Conservation (phyloP, 768 basidiomycete genomes). For the Podaxis pistillaris region DNA sequence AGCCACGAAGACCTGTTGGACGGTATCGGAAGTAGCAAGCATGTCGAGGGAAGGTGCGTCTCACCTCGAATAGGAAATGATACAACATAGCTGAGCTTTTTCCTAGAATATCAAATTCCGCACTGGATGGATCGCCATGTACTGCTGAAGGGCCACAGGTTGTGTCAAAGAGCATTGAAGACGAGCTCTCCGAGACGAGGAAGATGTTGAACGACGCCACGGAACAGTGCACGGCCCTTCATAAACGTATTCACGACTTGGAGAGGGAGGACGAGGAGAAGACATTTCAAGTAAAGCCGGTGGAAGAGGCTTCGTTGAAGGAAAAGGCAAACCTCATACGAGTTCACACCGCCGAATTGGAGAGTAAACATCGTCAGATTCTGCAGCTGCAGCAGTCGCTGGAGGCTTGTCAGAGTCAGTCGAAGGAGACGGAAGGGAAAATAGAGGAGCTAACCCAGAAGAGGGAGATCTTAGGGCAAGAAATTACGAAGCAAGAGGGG, state of each 20-base stretch:
- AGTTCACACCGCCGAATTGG: not conserved
- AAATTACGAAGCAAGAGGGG: not conserved
- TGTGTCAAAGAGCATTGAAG: not conserved
- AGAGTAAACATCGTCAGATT: not conserved
- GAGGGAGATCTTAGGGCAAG: not conserved
- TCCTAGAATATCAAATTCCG: conserved; percentile 2
- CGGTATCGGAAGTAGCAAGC: not conserved
- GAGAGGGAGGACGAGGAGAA: not conserved
- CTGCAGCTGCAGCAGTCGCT: not conserved
- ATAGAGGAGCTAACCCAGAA: not conserved
- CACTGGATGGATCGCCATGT: not conserved
- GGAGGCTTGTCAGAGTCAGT: not conserved
- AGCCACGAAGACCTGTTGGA: not conserved
- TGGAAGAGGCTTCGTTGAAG: not conserved
- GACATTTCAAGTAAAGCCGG: not conserved
- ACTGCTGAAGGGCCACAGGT: not conserved
- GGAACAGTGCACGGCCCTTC: not conserved
- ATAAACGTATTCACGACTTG: not conserved
- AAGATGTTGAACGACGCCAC: not conserved
- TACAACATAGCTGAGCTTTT: not conserved
- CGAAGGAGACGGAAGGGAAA: not conserved
- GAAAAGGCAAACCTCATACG: not conserved
- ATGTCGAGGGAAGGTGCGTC: not conserved
- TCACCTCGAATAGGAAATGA: not conserved
- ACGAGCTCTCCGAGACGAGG: not conserved